Evolutionary conservation across 2,329 filamentous ascomycete species (phyloP).

Genomic region (Aureobasidium sp.): DNA sequence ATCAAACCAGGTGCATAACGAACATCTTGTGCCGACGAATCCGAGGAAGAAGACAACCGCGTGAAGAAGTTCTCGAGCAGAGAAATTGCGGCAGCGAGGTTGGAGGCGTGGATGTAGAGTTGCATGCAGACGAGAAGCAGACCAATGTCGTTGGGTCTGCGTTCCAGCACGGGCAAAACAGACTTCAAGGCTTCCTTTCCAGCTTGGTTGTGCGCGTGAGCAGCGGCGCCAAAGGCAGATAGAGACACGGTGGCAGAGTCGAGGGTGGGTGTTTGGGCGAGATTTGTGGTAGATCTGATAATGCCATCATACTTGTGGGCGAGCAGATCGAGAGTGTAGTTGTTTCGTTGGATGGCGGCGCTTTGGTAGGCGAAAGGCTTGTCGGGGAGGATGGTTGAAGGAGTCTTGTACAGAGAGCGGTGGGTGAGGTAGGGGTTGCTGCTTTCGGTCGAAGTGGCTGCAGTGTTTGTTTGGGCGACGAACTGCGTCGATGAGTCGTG

Average conservation of each 20-base stretch:
- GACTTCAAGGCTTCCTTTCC: conserved; percentile 63
- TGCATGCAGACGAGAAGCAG: conserved; percentile 74
- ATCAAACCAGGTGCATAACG: conserved; percentile 81
- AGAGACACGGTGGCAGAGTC: conserved; percentile 43
- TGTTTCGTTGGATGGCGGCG: conserved; percentile 55
- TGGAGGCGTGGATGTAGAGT: conserved; percentile 66
- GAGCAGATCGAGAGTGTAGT: conserved; percentile 57
- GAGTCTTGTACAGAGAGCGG: conserved; percentile 51
- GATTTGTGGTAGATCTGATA: conserved; percentile 47
- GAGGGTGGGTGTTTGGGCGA: conserved; percentile 36
- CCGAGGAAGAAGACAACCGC: conserved; percentile 57
- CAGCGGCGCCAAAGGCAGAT: conserved; percentile 66
- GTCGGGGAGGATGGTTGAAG: conserved; percentile 50
- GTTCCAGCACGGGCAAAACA: conserved; percentile 63
- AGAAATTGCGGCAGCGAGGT: conserved; percentile 65
- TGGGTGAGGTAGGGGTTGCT: conserved; percentile 64
- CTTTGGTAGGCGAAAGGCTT: conserved; percentile 67
- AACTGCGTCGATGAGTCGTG: conserved; percentile 60
- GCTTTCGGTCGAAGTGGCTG: conserved; percentile 40
- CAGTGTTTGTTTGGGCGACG: conserved; percentile 61
- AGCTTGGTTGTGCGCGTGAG: conserved; percentile 56
- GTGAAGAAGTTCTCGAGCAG: conserved; percentile 69
- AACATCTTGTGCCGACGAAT: conserved; percentile 55
- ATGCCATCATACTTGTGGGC: conserved; percentile 62
- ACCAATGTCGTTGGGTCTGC: conserved; percentile 71